phyloP scores from a whole-genome alignment of 768 basidiomycete species.

The Coprinellus aureogranulatus region DNA sequence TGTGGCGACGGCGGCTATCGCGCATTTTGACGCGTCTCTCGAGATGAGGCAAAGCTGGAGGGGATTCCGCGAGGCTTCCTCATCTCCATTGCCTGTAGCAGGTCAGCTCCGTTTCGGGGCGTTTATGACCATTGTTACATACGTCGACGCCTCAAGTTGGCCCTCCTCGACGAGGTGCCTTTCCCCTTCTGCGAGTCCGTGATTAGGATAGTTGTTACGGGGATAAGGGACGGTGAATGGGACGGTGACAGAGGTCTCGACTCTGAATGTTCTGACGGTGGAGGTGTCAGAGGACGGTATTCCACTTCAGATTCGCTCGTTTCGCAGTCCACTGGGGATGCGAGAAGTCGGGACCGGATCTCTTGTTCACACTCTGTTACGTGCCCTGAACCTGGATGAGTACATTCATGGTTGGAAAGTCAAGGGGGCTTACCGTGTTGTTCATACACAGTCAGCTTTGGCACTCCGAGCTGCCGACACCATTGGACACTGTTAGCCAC shows the following conservation, averaged over 20 bases:
- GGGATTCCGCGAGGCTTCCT: constrained; percentile 12
- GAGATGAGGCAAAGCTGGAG: constrained; percentile 58
- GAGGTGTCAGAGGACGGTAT: constrained; percentile 72
- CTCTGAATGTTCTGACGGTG: constrained; percentile 66
- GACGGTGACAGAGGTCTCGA: constrained; percentile 63
- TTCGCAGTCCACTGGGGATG: constrained; percentile 1
- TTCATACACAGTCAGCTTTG: constrained; percentile 70
- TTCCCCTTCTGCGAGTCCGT: constrained; percentile 1
- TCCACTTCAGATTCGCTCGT: constrained; percentile 55
- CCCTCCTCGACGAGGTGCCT: neutral
- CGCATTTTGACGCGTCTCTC: constrained; percentile 60
- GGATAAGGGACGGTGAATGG: constrained; percentile 13
- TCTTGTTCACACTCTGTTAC: constrained; percentile 38
- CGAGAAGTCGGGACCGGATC: constrained; percentile 36
- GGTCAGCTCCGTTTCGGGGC: too few species aligned
- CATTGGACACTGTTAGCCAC: constrained; percentile 53
- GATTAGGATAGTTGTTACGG: constrained; percentile 19
- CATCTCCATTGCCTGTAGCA: neutral
- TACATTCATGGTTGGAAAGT: neutral
- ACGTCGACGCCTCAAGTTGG: neutral
- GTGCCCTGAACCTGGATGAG: constrained; percentile 29
- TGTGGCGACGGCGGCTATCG: constrained; percentile 55
- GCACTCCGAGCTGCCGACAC: constrained; percentile 63
- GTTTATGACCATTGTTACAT: neutral
- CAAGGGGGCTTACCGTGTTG: constrained; percentile 52